Evolutionary conservation across 2,329 filamentous ascomycete genomes (phyloP).

Genomic region (Colletotrichum magnum): DNA sequence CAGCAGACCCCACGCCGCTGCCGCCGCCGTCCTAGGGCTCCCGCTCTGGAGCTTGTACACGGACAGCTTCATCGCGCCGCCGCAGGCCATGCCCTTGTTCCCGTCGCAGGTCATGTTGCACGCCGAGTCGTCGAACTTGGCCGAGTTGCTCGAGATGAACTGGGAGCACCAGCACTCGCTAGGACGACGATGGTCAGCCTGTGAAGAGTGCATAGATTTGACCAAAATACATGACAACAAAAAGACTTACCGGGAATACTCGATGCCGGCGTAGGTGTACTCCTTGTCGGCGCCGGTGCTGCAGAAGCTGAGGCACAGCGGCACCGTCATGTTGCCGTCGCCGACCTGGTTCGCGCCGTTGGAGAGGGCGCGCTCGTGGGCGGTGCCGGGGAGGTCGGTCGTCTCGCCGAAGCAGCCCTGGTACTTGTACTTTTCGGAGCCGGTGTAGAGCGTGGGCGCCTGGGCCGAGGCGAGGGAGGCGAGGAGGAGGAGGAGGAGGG

Average conservation of each 20-base stretch:
- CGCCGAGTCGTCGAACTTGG: constrained; percentile 59
- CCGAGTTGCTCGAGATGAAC: constrained; percentile 61
- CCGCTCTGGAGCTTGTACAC: constrained; percentile 53
- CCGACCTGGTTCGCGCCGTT: constrained; percentile 56
- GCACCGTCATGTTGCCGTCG: constrained; percentile 65
- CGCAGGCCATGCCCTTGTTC: constrained; percentile 65
- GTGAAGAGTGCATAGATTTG: too few relatives aligned
- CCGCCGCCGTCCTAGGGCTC: not conserved
- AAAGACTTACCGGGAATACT: constrained; percentile 62
- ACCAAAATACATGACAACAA: too few relatives aligned
- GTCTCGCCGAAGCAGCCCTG: constrained; percentile 74
- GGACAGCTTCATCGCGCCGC: constrained; percentile 64
- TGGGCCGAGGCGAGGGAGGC: constrained; percentile 41
- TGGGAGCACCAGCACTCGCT: constrained; percentile 74
- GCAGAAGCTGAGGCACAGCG: constrained; percentile 67
- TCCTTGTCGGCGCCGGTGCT: constrained; percentile 50
- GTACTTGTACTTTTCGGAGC: constrained; percentile 60
- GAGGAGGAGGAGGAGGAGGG: constrained; percentile 36
- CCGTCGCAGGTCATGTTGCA: constrained; percentile 70
- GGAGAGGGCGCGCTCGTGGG: constrained; percentile 59
- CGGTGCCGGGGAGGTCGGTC: constrained; percentile 57
- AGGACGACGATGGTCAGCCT: not conserved
- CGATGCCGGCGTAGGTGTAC: constrained; percentile 67
- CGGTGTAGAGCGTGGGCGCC: constrained; percentile 51
- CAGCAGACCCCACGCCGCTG: constrained; percentile 18